phyloP scores from a whole-genome alignment of 1,284 basidiomycete species.

The Mycena sp. region DNA sequence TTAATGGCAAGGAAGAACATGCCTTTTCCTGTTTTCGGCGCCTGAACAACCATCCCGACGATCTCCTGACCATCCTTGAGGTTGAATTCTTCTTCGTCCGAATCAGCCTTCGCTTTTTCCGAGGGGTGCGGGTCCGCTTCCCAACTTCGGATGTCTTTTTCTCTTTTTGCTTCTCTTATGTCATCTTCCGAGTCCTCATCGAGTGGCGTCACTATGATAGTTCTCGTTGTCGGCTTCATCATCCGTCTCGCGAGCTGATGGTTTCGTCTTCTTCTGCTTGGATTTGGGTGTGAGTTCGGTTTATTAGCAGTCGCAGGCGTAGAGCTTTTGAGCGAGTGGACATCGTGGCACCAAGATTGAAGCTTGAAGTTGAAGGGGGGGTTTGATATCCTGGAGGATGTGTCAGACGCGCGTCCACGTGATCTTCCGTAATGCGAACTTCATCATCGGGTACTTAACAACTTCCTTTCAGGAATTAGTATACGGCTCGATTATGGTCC shows the following conservation, averaged over 20 bases:
- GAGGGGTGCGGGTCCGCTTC: conserved; percentile 39
- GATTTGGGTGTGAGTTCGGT: background rate
- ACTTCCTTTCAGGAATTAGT: too few species aligned
- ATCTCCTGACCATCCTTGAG: conserved; percentile 75
- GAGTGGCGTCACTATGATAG: too few species aligned
- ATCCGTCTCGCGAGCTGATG: background rate
- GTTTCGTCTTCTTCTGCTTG: background rate
- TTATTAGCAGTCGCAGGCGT: background rate
- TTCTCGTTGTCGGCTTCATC: conserved; percentile 51
- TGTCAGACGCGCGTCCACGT: background rate
- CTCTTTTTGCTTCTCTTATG: conserved; percentile 44
- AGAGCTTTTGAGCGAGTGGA: conserved; percentile 2
- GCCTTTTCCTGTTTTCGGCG: conserved; percentile 86
- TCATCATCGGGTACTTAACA: too few species aligned
- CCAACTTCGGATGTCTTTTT: conserved; percentile 44
- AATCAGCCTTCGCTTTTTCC: conserved; percentile 43
- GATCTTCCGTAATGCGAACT: too few species aligned
- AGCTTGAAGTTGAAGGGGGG: background rate
- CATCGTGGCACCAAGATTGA: background rate
- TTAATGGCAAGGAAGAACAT: conserved; percentile 32
- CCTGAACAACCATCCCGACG: conserved; percentile 74
- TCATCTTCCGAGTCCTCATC: conserved; percentile 49
- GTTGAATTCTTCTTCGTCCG: conserved; percentile 53
- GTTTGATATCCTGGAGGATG: conserved; percentile 10
- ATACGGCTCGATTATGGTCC: too few species aligned